Percentiles rank a stretch among this genome's conserved stretches.
Conservation (phyloP, 2,329 filamentous ascomycete species). For the Nannizzia gypsea region DNA sequence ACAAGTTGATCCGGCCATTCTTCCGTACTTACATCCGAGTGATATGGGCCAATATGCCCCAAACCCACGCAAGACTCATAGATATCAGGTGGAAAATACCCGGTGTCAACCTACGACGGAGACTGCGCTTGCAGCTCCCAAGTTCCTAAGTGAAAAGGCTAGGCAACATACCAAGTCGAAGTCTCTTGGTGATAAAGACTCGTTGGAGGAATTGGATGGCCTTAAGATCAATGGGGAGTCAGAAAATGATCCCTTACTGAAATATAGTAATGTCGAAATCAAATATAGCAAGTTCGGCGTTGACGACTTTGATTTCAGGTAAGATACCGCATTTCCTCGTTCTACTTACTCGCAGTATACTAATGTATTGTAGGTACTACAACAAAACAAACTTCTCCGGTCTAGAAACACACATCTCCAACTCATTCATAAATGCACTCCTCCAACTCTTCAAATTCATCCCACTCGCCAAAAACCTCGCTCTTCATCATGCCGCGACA, state of each 20-base stretch:
- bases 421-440: slow-evolving; percentile 89
- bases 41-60: slow-evolving; percentile 70
- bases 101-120: slow-evolving; percentile 50
- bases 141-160: slow-evolving; percentile 89
- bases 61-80: slow-evolving; percentile 58
- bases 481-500: slow-evolving; percentile 77
- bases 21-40: slow-evolving; percentile 54
- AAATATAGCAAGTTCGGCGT: slow-evolving; percentile 98
- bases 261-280: slow-evolving; percentile 92
- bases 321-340: slow-evolving; percentile 34
- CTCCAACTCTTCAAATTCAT: slow-evolving; percentile 88
- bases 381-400: slow-evolving; percentile 89
- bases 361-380: slow-evolving; percentile 55
- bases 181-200: slow-evolving; percentile 38
- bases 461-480: slow-evolving; percentile 73
- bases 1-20: slow-evolving; percentile 59
- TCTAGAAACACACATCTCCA: slow-evolving; percentile 88
- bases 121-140: slow-evolving; percentile 60
- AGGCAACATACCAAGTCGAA: slow-evolving; percentile 45
- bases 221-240: slow-evolving; percentile 58
- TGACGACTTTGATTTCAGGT: slow-evolving; percentile 98
- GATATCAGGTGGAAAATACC: slow-evolving; percentile 76
- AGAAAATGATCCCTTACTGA: slow-evolving; percentile 69
- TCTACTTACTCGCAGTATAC: slow-evolving; percentile 9
- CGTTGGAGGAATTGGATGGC: slow-evolving; percentile 44